A percentile compares a stretch with the other conserved stretches of the same genome.
phyloP scores from a whole-genome alignment of 495 filamentous ascomycete species.

The Immersiella caudata region DNA sequence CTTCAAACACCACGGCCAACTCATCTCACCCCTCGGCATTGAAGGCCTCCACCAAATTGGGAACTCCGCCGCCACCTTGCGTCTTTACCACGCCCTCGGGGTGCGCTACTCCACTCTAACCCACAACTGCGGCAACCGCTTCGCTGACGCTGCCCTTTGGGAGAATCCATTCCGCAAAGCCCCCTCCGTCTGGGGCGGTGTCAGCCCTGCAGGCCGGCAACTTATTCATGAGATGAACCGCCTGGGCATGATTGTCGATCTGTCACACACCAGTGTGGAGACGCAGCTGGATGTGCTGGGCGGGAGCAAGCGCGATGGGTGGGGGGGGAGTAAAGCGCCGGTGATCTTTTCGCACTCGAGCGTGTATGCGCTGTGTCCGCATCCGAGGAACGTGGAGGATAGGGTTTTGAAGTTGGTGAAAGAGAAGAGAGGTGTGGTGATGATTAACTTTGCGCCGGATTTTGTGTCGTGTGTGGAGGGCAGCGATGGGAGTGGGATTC shows the following conservation, averaged over 20 bases:
- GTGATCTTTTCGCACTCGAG: constrained; percentile 76
- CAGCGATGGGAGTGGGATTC: constrained; percentile 60
- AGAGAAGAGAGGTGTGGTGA: constrained; percentile 63
- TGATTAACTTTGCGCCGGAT: constrained; percentile 77
- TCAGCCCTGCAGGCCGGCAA: constrained; percentile 67
- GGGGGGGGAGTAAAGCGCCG: constrained; percentile 62
- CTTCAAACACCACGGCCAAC: constrained; percentile 58
- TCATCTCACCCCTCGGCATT: constrained; percentile 73
- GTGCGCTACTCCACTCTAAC: constrained; percentile 90
- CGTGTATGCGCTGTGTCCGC: constrained; percentile 66
- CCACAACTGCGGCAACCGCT: constrained; percentile 91
- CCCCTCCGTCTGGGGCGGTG: constrained; percentile 59
- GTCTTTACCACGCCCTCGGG: constrained; percentile 74
- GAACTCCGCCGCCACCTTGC: constrained; percentile 76
- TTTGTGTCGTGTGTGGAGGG: constrained; percentile 71
- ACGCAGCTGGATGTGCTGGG: constrained; percentile 72
- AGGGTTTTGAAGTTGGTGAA: constrained; percentile 67
- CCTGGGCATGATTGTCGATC: constrained; percentile 76
- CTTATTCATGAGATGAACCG: constrained; percentile 80
- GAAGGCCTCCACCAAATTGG: constrained; percentile 97
- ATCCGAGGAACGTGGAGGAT: constrained; percentile 74
- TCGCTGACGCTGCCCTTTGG: constrained; percentile 78
- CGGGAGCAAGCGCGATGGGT: constrained; percentile 39
- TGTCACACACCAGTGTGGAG: constrained; percentile 66
- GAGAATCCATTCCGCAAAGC: constrained; percentile 51